These are phyloP conservation scores for Mucor velutinosus DNA, from an alignment of 371 early-diverging fungal species.

Conservation along the genomic window DNA sequence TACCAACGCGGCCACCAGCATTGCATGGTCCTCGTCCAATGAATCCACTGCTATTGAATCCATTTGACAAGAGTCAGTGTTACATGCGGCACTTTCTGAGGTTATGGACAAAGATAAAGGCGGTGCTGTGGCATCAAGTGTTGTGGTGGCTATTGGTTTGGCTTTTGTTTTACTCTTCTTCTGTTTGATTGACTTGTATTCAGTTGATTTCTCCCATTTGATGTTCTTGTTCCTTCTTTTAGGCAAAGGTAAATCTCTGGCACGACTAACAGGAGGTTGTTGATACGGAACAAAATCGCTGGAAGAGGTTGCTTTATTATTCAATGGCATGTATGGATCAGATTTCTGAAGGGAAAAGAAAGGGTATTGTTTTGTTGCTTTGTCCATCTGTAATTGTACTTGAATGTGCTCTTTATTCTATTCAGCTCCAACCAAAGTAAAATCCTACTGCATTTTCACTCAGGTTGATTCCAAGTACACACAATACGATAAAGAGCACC, in stretches of 20 bases:
- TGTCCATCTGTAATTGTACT: neutral
- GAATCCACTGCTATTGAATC: neutral
- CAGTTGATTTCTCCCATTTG: neutral
- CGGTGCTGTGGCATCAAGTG: neutral
- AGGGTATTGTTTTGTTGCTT: neutral
- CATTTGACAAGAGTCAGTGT: neutral
- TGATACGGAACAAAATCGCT: neutral
- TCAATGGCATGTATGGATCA: neutral
- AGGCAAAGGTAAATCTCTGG: neutral
- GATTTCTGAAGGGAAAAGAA: neutral
- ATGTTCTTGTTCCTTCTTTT: neutral
- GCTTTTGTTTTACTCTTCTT: neutral
- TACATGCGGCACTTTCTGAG: neutral
- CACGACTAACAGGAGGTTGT: neutral
- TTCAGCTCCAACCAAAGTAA: constrained; percentile 59
- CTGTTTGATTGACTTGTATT: neutral
- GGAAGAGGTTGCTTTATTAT: neutral
- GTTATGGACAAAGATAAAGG: neutral
- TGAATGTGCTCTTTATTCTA: neutral
- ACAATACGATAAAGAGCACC: constrained; percentile 65
- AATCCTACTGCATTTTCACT: constrained; percentile 70
- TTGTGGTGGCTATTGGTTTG: neutral
- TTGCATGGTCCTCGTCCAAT: neutral
- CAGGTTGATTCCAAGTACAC: constrained; percentile 80
- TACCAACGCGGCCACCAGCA: neutral